phyloP scores from a whole-genome alignment of 768 basidiomycete species.

The Amanita jacksonii region DNA sequence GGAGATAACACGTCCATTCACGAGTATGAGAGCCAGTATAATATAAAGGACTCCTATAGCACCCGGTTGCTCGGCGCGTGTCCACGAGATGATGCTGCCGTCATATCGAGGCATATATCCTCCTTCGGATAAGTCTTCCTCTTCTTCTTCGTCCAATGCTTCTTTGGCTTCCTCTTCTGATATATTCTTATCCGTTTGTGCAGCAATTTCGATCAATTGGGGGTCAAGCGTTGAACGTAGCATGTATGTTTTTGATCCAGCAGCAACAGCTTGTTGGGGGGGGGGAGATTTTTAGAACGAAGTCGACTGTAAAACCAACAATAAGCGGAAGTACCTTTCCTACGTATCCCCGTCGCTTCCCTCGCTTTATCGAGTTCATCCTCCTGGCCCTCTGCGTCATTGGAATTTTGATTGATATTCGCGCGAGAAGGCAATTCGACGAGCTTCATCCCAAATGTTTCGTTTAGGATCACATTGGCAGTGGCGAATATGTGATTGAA shows the following conservation, averaged over 20 bases:
- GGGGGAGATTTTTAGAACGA: neutral
- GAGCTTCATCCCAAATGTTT: slow-evolving; percentile 69
- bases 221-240: slow-evolving; percentile 66
- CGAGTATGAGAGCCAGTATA: slow-evolving; percentile 77
- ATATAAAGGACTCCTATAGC: slow-evolving; percentile 69
- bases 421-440: slow-evolving; percentile 54
- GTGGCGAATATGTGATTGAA: slow-evolving; percentile 47
- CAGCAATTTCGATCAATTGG: slow-evolving; percentile 51
- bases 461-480: slow-evolving; percentile 50
- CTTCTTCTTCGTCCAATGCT: slow-evolving; percentile 16
- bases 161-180: slow-evolving; percentile 29
- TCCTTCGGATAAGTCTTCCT: slow-evolving; percentile 20
- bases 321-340: slow-evolving; percentile 35
- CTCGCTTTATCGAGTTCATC: slow-evolving; percentile 32
- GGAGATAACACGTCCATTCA: slow-evolving; percentile 59
- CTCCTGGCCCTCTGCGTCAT: slow-evolving; percentile 19
- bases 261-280: slow-evolving; percentile 31
- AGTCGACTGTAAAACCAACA: neutral
- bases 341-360: slow-evolving; percentile 42
- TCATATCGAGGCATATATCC: slow-evolving; percentile 31
- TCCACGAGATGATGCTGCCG: slow-evolving; percentile 72
- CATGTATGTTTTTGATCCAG: slow-evolving; percentile 74
- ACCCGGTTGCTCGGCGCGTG: slow-evolving; percentile 54
- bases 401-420: slow-evolving; percentile 31
- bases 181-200: slow-evolving; percentile 44